A percentile compares a stretch with the other conserved stretches of the same genome.
These are phyloP conservation scores for Thelonectria blattea DNA, from an alignment of 2,329 filamentous ascomycete genomes.

Conservation along the genomic window DNA sequence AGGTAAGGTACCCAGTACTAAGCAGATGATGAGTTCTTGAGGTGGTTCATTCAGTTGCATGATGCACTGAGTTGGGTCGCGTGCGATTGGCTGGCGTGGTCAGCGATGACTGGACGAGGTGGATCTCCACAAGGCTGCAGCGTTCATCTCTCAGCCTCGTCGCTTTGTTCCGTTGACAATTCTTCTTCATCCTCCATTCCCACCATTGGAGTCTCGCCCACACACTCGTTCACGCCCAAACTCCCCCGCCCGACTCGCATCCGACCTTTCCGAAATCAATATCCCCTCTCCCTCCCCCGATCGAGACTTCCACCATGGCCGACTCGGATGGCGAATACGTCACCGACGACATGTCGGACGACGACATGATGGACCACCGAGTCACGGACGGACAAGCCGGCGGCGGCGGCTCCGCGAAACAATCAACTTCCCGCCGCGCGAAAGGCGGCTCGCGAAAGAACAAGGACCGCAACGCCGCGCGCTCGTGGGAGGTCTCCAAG, in stretches of 20 bases:
- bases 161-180: conserved; percentile 30
- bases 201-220: not conserved
- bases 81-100: conserved; percentile 27
- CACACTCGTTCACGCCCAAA: not conserved
- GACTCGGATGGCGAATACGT: conserved; percentile 77
- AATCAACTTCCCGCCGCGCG: conserved; percentile 35
- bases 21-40: no score
- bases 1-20: no score
- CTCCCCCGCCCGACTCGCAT: not conserved
- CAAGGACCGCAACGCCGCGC: conserved; percentile 50
- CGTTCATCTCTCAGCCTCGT: conserved; percentile 35
- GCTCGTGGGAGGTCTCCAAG: conserved; percentile 71
- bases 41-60: not conserved
- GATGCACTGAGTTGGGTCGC: conserved; percentile 7
- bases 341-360: conserved; percentile 67
- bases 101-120: conserved; percentile 20
- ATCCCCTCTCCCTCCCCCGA: no score
- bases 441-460: conserved; percentile 40
- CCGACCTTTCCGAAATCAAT: not conserved
- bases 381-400: conserved; percentile 48
- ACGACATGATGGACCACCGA: conserved; percentile 62
- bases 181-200: conserved; percentile 13
- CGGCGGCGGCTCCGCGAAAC: conserved; percentile 43
- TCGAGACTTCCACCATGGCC: conserved; percentile 57
- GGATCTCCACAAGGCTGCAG: conserved; percentile 35